Conservation (phyloP, 257 asterid genomes). For the Craterostigma plantagineum region DNA sequence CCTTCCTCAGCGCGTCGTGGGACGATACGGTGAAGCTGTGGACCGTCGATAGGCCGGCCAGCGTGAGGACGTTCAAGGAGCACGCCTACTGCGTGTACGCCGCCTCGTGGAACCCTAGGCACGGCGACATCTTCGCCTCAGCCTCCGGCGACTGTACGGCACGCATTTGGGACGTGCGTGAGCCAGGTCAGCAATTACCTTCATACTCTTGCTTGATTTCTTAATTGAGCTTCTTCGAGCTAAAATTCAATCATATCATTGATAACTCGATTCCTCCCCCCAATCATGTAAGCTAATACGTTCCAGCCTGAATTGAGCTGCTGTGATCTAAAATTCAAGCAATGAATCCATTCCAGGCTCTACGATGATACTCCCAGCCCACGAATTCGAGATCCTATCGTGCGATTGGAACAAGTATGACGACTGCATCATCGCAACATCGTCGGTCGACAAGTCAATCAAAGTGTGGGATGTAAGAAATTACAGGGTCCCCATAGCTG, state of each 20-base stretch:
- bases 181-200: constrained; percentile 44
- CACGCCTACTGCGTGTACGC: constrained; percentile 89
- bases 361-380: constrained; percentile 94
- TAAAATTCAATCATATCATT: not conserved
- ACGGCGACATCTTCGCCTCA: constrained; percentile 82
- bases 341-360: constrained; percentile 35
- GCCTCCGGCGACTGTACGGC: constrained; percentile 94
- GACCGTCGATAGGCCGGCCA: constrained; percentile 80
- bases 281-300: no score
- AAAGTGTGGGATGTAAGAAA: constrained; percentile 95
- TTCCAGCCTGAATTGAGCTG: no score
- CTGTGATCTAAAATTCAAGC: no score
- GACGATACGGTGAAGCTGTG: constrained; percentile 83
- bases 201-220: not conserved
- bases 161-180: constrained; percentile 96
- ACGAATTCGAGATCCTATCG: constrained; percentile 78
- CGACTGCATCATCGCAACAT: constrained; percentile 80
- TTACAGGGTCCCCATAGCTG: constrained; percentile 72
- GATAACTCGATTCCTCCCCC: no score
- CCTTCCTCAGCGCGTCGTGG: constrained; percentile 88
- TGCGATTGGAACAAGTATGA: constrained; percentile 98
- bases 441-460: constrained; percentile 78
- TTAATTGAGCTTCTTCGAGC: no score
- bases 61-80: constrained; percentile 92
- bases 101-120: constrained; percentile 88